Percentiles rank a stretch among this genome's conserved stretches.
Evolutionary conservation across 2,329 filamentous ascomycete species (phyloP).

Genomic region (Cryphonectria parasitica): DNA sequence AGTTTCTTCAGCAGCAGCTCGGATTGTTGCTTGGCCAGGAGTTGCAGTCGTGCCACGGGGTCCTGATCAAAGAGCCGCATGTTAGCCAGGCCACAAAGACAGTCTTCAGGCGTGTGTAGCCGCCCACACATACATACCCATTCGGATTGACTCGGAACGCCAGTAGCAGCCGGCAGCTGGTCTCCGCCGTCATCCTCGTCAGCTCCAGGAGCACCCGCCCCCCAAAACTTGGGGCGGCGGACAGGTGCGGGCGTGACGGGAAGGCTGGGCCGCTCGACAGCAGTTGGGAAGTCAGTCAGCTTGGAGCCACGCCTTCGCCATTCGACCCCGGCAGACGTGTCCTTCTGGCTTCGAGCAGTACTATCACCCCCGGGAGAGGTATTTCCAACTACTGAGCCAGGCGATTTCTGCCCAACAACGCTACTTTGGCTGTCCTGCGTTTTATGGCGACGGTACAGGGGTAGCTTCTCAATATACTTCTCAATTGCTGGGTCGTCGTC

Average conservation of each 20-base stretch:
- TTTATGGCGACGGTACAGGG: conserved; percentile 56
- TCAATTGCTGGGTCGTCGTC: conserved; percentile 89
- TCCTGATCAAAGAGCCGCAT: conserved; percentile 61
- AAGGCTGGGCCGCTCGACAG: conserved; percentile 80
- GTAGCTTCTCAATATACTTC: conserved; percentile 79
- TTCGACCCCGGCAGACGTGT: conserved; percentile 25
- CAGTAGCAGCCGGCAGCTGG: conserved; percentile 74
- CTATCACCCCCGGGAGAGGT: conserved; percentile 27
- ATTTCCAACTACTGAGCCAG: conserved; percentile 28
- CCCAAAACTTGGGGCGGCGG: conserved; percentile 70
- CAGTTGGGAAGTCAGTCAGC: conserved; percentile 86
- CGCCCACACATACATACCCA: conserved; percentile 82
- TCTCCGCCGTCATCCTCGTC: conserved; percentile 58
- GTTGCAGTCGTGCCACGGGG: conserved; percentile 70
- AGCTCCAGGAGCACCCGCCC: conserved; percentile 46
- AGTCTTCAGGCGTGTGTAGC: conserved; percentile 54
- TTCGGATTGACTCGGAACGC: conserved; percentile 84
- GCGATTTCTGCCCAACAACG: conserved; percentile 34
- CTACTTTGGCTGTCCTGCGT: conserved; percentile 41
- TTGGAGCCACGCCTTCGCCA: conserved; percentile 55
- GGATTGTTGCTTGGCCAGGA: conserved; percentile 69
- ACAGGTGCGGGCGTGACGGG: conserved; percentile 89
- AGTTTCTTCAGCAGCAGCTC: conserved; percentile 62
- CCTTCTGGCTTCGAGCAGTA: conserved; percentile 20
- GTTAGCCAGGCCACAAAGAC: conserved; percentile 62